These are phyloP conservation scores for Chalciporus sphaerocephalus DNA, from an alignment of 768 basidiomycete genomes.

Conservation along the genomic window DNA sequence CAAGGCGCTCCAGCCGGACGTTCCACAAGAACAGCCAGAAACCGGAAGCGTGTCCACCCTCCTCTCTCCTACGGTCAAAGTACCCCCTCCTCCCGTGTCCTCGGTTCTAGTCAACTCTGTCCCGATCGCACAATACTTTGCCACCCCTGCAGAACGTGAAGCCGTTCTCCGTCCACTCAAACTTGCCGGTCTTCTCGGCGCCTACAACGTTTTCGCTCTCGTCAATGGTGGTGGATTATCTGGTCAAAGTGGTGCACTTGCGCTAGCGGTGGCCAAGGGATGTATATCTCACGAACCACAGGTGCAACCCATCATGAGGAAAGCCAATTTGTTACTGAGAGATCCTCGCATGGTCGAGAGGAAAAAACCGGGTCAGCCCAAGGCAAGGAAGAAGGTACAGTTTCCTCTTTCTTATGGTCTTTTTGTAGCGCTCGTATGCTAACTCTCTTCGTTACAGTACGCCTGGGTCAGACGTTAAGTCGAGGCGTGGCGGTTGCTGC, in stretches of 20 bases:
- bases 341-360: constrained; percentile 98
- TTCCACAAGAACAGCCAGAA: constrained; percentile 1
- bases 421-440: constrained; percentile 1
- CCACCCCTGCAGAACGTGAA: constrained; percentile 71
- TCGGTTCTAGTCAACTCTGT: constrained; percentile 82
- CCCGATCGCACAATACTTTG: constrained; percentile 77
- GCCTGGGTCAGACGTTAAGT: constrained; percentile 93
- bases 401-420: neutral
- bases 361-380: constrained; percentile 91
- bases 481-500: neutral
- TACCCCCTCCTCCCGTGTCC: constrained; percentile 43
- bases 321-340: constrained; percentile 79
- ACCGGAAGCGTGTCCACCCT: constrained; percentile 12
- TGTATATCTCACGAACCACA: constrained; percentile 68
- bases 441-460: constrained; percentile 45
- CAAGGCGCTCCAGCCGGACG: constrained; percentile 36
- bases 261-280: constrained; percentile 71
- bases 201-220: constrained; percentile 74
- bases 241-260: constrained; percentile 87
- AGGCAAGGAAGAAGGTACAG: constrained; percentile 89
- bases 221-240: constrained; percentile 86
- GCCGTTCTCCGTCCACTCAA: constrained; percentile 78
- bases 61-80: constrained; percentile 16
- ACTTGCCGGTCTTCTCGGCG: constrained; percentile 77
- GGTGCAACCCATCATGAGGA: constrained; percentile 59